These are phyloP conservation scores for Coemansia sp. DNA, from an alignment of 192 early-diverging fungal species.

Conservation along the genomic window DNA sequence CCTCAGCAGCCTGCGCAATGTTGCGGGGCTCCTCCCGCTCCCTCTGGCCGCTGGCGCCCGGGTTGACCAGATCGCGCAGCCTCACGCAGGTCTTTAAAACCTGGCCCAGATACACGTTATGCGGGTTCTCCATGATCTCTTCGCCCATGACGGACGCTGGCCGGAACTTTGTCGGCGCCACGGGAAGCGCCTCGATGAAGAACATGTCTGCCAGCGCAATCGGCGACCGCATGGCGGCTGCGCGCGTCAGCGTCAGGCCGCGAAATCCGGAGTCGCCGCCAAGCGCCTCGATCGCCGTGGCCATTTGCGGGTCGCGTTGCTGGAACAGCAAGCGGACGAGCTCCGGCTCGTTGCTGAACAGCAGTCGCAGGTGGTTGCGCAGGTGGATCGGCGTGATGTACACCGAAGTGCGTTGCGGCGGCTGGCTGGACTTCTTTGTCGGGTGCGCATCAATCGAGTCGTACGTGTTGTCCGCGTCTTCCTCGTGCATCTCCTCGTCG, in stretches of 20 bases:
- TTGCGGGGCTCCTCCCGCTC: conserved; percentile 22
- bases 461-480: conserved; percentile 38
- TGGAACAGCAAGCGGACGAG: conserved; percentile 85
- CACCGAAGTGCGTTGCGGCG: conserved; percentile 16
- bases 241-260: conserved; percentile 37
- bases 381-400: conserved; percentile 77
- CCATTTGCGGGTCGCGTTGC: conserved; percentile 56
- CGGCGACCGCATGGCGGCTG: conserved; percentile 46
- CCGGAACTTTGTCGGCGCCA: conserved; percentile 92
- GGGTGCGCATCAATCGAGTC: conserved; percentile 33
- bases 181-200: conserved; percentile 89
- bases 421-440: conserved; percentile 31
- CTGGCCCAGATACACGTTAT: conserved; percentile 84
- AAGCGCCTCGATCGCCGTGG: conserved; percentile 24
- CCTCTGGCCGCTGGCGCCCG: conserved; percentile 17
- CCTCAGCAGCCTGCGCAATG: conserved; percentile 21
- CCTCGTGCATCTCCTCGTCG: conserved; percentile 32
- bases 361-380: conserved; percentile 69
- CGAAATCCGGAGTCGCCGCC: conserved; percentile 1
- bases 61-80: conserved; percentile 59
- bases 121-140: conserved; percentile 89
- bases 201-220: conserved; percentile 76
- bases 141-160: conserved; percentile 91
- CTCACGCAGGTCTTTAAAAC: conserved; percentile 80
- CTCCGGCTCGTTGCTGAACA: conserved; percentile 77